Conservation (phyloP, 2,329 filamentous ascomycete species). For the Xylaria sp. region DNA sequence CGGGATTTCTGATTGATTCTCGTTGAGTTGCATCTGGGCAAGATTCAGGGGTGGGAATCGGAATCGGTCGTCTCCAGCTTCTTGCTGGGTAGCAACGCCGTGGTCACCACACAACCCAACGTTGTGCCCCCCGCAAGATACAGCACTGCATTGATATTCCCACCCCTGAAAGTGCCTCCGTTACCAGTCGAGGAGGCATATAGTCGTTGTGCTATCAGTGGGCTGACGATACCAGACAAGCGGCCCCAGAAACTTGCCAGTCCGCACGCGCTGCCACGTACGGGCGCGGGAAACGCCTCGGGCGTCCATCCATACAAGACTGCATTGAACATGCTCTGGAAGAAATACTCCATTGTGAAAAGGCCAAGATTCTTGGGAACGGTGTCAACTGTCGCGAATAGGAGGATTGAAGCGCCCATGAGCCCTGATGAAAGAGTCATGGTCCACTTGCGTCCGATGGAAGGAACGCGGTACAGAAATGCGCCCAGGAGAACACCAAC, state of each 20-base stretch:
- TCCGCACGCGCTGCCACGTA: conserved; percentile 50
- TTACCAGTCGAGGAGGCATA: conserved; percentile 7
- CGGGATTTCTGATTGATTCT: too few relatives aligned
- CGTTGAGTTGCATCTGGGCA: too few relatives aligned
- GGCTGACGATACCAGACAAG: conserved; percentile 12
- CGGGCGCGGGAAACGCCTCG: conserved; percentile 51
- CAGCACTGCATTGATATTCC: conserved; percentile 10
- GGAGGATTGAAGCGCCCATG: conserved; percentile 12
- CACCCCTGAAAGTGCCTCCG: not conserved
- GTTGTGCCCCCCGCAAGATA: conserved; percentile 14
- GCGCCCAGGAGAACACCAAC: conserved; percentile 10
- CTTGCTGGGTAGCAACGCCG: conserved; percentile 8
- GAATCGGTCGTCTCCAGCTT: not conserved
- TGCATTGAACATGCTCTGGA: conserved; percentile 39
- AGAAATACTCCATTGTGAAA: conserved; percentile 27
- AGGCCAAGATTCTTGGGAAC: conserved; percentile 37
- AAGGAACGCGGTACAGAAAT: conserved; percentile 10
- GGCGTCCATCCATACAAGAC: conserved; percentile 46
- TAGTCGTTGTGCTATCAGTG: conserved; percentile 5
- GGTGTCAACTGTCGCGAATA: conserved; percentile 31
- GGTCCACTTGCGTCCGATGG: conserved; percentile 11
- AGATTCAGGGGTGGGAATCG: not conserved
- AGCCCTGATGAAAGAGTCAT: conserved; percentile 9
- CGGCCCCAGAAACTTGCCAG: conserved; percentile 14
- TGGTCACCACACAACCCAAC: conserved; percentile 10